Evolutionary conservation across 2,329 filamentous ascomycete genomes (phyloP).

Genomic region (Verticillium longisporum): DNA sequence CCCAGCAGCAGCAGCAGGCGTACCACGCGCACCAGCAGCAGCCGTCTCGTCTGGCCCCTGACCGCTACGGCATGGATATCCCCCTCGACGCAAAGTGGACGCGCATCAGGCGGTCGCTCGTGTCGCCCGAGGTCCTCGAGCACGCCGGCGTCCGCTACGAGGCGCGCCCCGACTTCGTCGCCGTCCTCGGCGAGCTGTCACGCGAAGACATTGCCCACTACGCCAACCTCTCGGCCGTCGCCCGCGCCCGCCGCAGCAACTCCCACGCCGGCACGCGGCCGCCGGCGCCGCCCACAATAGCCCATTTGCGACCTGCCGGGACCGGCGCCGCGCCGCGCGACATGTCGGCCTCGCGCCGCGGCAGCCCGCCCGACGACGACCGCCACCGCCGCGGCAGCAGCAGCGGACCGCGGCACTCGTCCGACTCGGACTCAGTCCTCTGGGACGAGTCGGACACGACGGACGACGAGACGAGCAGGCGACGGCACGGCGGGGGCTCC

Average conservation of each 20-base stretch:
- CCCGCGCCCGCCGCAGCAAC: constrained; percentile 23
- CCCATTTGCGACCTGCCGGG: too few species aligned
- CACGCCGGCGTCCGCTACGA: constrained; percentile 52
- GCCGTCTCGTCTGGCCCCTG: constrained; percentile 41
- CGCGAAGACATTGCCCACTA: constrained; percentile 45
- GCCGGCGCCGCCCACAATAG: too few species aligned
- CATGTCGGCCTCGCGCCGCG: constrained; percentile 25
- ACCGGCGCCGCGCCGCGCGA: constrained; percentile 2
- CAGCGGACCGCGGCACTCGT: constrained; percentile 3
- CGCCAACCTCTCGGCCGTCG: constrained; percentile 40
- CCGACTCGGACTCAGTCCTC: constrained; percentile 16
- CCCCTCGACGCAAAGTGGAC: constrained; percentile 53
- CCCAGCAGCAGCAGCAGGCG: too few species aligned
- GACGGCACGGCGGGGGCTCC: constrained; percentile 9
- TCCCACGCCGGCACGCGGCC: background rate
- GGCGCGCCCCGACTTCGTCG: constrained; percentile 53
- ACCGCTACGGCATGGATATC: constrained; percentile 50
- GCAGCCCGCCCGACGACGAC: constrained; percentile 21
- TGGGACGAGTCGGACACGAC: constrained; percentile 22
- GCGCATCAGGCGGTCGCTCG: constrained; percentile 44
- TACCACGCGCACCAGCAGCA: constrained; percentile 4
- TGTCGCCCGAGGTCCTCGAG: constrained; percentile 52
- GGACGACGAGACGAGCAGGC: constrained; percentile 19
- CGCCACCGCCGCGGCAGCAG: too few species aligned
- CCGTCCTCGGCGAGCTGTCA: constrained; percentile 48